Evolutionary conservation across 2,329 filamentous ascomycete genomes (phyloP).

Genomic region (Penicillium sp.): DNA sequence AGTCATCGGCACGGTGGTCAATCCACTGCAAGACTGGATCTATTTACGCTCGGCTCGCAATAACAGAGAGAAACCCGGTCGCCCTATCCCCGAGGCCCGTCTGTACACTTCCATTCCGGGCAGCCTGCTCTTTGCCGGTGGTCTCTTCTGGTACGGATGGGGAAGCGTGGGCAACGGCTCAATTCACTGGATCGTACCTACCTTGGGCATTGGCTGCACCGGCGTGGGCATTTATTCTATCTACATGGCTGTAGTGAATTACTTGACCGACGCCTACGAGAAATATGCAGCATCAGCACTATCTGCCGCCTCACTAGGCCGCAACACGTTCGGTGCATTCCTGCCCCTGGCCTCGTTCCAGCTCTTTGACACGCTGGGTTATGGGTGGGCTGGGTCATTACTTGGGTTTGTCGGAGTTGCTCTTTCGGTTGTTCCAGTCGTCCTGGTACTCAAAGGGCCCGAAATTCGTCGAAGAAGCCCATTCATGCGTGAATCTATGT

Average conservation of each 20-base stretch:
- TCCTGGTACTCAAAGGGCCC: constrained; percentile 48
- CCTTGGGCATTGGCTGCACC: constrained; percentile 38
- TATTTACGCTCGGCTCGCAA: constrained; percentile 28
- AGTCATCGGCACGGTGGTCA: constrained; percentile 46
- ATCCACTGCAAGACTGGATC: constrained; percentile 44
- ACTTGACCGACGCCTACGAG: constrained; percentile 53
- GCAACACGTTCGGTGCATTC: constrained; percentile 52
- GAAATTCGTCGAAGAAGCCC: constrained; percentile 40
- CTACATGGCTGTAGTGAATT: constrained; percentile 55
- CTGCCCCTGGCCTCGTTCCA: constrained; percentile 50
- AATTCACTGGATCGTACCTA: constrained; percentile 42
- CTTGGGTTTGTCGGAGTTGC: constrained; percentile 49
- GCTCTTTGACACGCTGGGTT: constrained; percentile 47
- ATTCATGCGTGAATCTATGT: constrained; percentile 38
- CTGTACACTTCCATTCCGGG: constrained; percentile 50
- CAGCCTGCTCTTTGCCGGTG: constrained; percentile 40
- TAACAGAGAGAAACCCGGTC: constrained; percentile 43
- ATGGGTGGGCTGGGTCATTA: constrained; percentile 49
- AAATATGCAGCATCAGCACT: constrained; percentile 53
- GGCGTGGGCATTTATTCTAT: constrained; percentile 50
- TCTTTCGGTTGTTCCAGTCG: constrained; percentile 46
- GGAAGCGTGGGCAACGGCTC: constrained; percentile 27
- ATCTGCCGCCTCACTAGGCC: constrained; percentile 50
- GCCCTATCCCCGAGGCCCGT: constrained; percentile 49
- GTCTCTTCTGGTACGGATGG: constrained; percentile 46